These are phyloP conservation scores for Bocquillonia castaneifolia DNA, from an alignment of 441 rosid species.

Conservation along the genomic window DNA sequence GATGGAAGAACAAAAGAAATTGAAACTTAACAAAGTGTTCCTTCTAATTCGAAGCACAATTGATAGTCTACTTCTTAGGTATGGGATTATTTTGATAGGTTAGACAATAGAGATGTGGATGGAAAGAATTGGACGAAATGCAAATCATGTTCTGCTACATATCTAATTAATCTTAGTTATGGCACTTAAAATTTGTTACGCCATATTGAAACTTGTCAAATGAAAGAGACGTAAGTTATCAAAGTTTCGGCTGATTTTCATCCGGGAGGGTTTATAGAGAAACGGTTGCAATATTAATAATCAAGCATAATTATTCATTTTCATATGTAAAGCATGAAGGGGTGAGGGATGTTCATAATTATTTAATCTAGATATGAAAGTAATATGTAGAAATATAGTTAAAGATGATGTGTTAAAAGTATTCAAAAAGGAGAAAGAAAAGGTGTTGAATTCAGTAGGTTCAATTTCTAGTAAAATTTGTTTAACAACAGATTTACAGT, in stretches of 20 bases:
- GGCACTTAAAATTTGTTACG: neutral
- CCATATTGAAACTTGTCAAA: neutral
- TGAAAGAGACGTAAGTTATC: neutral
- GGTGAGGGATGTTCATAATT: neutral
- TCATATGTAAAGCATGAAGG: neutral
- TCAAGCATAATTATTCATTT: neutral
- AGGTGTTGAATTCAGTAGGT: neutral
- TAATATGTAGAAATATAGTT: neutral
- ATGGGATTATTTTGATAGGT: neutral
- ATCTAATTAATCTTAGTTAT: neutral
- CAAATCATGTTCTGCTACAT: neutral
- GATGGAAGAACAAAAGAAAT: too few species aligned
- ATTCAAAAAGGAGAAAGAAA: neutral
- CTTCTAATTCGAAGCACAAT: too few species aligned
- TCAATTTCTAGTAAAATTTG: neutral
- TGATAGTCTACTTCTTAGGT: neutral
- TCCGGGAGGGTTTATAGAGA: neutral
- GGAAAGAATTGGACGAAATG: neutral
- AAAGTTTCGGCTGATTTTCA: neutral
- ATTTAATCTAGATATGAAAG: neutral
- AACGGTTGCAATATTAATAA: neutral
- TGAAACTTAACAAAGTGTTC: too few species aligned
- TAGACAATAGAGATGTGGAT: neutral
- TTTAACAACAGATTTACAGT: constrained; percentile 14
- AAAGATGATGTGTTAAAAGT: neutral